Evolutionary conservation across 257 asterid genomes (phyloP), one percentile per base, ranked within the genome.

Genomic region (Fraxinus anomala): DNA sequence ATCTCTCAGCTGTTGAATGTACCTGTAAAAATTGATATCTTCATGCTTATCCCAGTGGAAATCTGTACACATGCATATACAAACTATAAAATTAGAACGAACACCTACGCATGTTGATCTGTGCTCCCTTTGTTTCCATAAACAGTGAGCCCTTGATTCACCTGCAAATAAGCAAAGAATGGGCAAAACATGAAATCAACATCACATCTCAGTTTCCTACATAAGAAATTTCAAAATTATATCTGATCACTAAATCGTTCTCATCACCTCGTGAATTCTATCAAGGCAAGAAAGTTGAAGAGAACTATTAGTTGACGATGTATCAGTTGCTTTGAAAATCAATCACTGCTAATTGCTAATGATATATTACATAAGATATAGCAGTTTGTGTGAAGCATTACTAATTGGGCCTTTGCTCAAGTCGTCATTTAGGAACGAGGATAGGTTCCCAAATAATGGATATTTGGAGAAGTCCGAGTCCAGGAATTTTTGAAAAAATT

Each of bases 101-200:
- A 76, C 67, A 85, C 97, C 17, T 87, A 96, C 99, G 97, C 99
- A 77, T 96, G 99, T 84, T 96, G 99, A 85, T 96, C 99, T 73
- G 99, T 96, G 91, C 99, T 96, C 83, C 99, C 99, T 84, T 96
- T 96, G 90, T 96, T 96, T 84, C 99, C 99, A 81, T 96, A 96
- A 37, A 96, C 99, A 70, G 93, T 83, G 72, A 96, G 76, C 23
- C 99, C 99, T 83, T 96, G 99, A 82, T 96, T 96, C 85, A 96
- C 98, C 99, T 96, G 83, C 75, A 83, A 75, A 78, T 33, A 39
- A 47, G 24, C 67, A 68, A 82, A 69, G 68, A 49, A 80, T 30
- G 14, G 33, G 54, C 47, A 44, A 34, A 19, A 76, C 47, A 51
- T 75, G 74, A 78, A 17, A 54, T 49, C 67, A 44, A 42, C 36